Conservation (phyloP, 768 basidiomycete species). For the Kwoniella mangroviensis region DNA sequence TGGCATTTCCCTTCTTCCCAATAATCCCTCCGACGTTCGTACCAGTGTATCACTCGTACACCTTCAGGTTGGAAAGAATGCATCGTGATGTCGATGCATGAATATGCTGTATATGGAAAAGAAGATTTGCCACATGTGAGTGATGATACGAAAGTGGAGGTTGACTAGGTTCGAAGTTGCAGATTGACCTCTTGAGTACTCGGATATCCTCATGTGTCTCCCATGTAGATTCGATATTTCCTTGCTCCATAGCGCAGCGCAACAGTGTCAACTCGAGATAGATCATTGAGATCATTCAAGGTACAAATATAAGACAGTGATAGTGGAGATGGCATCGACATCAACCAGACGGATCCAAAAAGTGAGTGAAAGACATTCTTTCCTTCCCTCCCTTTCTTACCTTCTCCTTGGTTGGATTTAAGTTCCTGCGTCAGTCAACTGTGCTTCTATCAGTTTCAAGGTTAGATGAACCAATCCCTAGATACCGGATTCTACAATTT, state of each 20-base stretch:
- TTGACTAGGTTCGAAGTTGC: neutral
- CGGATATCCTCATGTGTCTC: neutral
- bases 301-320: neutral
- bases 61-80: neutral
- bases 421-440: no score
- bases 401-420: neutral
- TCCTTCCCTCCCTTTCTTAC: neutral
- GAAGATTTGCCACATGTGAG: neutral
- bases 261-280: neutral
- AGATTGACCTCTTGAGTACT: neutral
- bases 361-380: conserved; percentile 20
- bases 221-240: neutral
- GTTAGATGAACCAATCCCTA: no score
- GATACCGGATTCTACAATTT: no score
- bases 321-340: conserved; percentile 14
- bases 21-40: neutral
- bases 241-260: neutral
- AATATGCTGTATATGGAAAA: neutral
- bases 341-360: conserved; percentile 46
- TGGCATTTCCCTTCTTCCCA: neutral
- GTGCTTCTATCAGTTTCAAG: neutral
- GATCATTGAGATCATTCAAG: neutral
- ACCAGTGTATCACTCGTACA: neutral
- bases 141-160: neutral
- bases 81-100: neutral